Evolutionary conservation across 768 basidiomycete genomes (phyloP).

Genomic region (Russula dissimulans): DNA sequence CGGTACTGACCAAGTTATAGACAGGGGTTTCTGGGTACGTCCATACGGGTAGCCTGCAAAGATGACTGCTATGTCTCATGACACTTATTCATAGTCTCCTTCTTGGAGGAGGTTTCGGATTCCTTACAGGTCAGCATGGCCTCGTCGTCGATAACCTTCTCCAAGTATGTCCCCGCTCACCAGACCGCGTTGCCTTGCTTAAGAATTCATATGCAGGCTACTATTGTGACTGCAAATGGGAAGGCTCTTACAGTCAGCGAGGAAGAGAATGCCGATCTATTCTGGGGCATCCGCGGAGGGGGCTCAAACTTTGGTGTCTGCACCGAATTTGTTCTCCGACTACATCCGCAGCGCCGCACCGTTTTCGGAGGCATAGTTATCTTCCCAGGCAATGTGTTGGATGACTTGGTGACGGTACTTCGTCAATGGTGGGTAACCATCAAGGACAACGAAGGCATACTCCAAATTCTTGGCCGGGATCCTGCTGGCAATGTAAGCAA

Average conservation of each 20-base stretch:
- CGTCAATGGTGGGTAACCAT: slow-evolving; percentile 31
- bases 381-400: slow-evolving; percentile 26
- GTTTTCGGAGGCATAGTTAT: slow-evolving; percentile 37
- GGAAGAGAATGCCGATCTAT: slow-evolving; percentile 33
- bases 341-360: slow-evolving; percentile 41
- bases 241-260: slow-evolving; percentile 26
- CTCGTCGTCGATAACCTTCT: slow-evolving; percentile 40
- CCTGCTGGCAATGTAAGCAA: slow-evolving; percentile 33
- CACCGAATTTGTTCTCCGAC: slow-evolving; percentile 38
- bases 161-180: slow-evolving; percentile 19
- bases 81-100: slow-evolving; percentile 31
- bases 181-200: slow-evolving; percentile 15
- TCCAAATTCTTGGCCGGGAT: slow-evolving; percentile 28
- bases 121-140: slow-evolving; percentile 35
- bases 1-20: slow-evolving; percentile 20
- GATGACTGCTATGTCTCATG: background rate
- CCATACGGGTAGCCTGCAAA: too few species aligned
- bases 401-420: slow-evolving; percentile 21
- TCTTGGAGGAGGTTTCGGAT: slow-evolving; percentile 49
- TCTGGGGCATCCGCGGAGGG: slow-evolving; percentile 45
- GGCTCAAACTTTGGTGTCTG: slow-evolving; percentile 49
- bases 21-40: slow-evolving; percentile 44
- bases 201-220: slow-evolving; percentile 27
- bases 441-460: slow-evolving; percentile 34
- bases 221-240: slow-evolving; percentile 39